Evolutionary conservation across 768 basidiomycete species (phyloP).

Genomic region (Kwoniella mangroviensis): DNA sequence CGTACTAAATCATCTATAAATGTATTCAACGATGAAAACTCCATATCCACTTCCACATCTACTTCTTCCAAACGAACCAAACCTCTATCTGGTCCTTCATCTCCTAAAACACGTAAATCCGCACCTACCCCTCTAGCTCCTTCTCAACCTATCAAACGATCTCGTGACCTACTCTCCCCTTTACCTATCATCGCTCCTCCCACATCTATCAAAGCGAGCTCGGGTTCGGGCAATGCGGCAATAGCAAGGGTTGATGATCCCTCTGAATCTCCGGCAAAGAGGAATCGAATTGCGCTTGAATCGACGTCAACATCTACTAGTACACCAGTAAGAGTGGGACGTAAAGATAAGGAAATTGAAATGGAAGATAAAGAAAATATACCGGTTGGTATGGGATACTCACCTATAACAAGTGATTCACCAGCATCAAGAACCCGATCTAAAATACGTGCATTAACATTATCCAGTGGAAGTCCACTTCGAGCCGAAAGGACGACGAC

Average conservation of each 20-base stretch:
- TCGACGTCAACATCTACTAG: not conserved
- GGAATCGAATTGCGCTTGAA: not conserved
- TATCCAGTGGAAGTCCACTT: constrained; percentile 8
- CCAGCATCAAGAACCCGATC: constrained; percentile 45
- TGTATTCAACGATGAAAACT: constrained; percentile 10
- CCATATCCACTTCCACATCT: not conserved
- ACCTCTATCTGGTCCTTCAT: not conserved
- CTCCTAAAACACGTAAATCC: constrained; percentile 14
- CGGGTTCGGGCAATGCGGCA: not conserved
- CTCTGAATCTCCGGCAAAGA: constrained; percentile 16
- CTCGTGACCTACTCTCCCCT: constrained; percentile 20
- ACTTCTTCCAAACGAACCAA: constrained; percentile 1
- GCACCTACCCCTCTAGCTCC: constrained; percentile 10
- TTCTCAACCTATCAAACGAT: constrained; percentile 7
- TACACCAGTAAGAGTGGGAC: not conserved
- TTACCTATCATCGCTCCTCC: constrained; percentile 13
- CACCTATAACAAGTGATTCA: constrained; percentile 19
- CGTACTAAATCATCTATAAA: constrained; percentile 7
- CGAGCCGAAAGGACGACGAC: not conserved
- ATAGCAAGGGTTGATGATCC: not conserved
- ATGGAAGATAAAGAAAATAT: constrained; percentile 40
- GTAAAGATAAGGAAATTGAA: not conserved
- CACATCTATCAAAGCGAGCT: not conserved
- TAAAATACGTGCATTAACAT: constrained; percentile 21
- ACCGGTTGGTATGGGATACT: constrained; percentile 13